Conservation (phyloP, 2,329 filamentous ascomycete species). For the Fusarium armeniacum region DNA sequence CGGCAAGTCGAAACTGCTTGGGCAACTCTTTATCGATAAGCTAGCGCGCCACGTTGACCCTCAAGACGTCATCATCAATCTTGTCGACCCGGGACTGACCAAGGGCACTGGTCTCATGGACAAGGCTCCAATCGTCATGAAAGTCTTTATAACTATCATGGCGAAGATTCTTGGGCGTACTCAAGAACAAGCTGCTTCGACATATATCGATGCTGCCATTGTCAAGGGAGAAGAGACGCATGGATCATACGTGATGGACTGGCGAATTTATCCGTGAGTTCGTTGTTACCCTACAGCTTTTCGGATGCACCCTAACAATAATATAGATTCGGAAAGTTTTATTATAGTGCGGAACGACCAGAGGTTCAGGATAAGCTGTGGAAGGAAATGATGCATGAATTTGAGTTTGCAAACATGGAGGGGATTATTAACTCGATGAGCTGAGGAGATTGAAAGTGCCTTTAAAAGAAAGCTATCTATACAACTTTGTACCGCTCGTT, state of each 20-base stretch:
- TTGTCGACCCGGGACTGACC: conserved; percentile 12
- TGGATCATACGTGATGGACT: conserved; percentile 17
- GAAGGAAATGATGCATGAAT: conserved; percentile 21
- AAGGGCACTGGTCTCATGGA: conserved; percentile 8
- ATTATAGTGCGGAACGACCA: background rate
- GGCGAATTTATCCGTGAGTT: conserved; percentile 14
- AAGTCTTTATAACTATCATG: background rate
- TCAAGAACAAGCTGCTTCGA: conserved; percentile 2
- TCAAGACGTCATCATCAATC: conserved; percentile 6
- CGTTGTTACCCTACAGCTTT: fast-evolving
- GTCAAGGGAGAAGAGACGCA: background rate
- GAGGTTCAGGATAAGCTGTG: background rate
- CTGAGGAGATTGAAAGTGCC: fast-evolving
- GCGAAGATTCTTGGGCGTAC: background rate
- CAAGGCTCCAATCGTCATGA: background rate
- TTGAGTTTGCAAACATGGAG: background rate
- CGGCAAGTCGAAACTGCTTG: background rate
- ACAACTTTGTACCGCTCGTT: too few relatives aligned
- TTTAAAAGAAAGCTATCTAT: too few relatives aligned
- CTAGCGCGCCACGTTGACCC: conserved; percentile 3
- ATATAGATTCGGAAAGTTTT: background rate
- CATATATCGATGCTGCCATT: conserved; percentile 7
- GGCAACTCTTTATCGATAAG: background rate
- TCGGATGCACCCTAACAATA: background rate
- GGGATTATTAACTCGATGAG: background rate